Evolutionary conservation across 106 monocot species (phyloP), one percentile per base, ranked within the genome.

Genomic region (Dendrobium chrysotoxum): DNA sequence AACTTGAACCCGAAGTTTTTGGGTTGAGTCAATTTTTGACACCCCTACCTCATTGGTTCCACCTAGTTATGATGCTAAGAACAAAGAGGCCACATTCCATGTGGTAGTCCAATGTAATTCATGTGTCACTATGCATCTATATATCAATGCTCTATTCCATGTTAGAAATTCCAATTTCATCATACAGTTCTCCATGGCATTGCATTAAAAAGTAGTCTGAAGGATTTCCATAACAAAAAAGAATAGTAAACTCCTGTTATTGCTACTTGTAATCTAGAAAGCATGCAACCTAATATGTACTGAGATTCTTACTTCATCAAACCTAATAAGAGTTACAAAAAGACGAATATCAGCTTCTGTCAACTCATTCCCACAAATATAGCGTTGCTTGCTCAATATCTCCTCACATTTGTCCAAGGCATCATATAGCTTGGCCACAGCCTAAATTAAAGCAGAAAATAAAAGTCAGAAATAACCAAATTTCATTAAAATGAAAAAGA

Each of bases 241-340:
- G 16, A 72, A 40, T 35, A 35, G 25, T 38, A 38, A 72, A 28
- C 39, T 13, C 41, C 40, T 50, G 13, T 23, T 38, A 5, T 20
- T 41, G 42, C 10, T 41, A 50, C 1, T 28, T n/a, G 20, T 11
- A 41, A 74, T 4, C 16, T 17, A 10, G 40, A 9, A 55, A 15
- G 12, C 31, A 28, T 42, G 1, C 9, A 3, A 50, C 50, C 50
- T 15, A 13, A 50, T 50, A 8, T 9, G n/a, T 53, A 91, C 90
- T 74, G 5, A 55, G 39, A 65, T 79, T 31, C 82, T 80, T 92
- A 95, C 95, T 93, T 95, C 95, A 84, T 93, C 95, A 88, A 95
- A 95, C 81, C 95, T 89, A 72, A 95, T 91, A 26, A 95, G 86
- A 72, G 95, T 95, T 40, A 95, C 91, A 79, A 95, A 95, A 30